phyloP scores from a whole-genome alignment of 176 grass and related monocot genomes.

The Oropetium thomaeum region DNA sequence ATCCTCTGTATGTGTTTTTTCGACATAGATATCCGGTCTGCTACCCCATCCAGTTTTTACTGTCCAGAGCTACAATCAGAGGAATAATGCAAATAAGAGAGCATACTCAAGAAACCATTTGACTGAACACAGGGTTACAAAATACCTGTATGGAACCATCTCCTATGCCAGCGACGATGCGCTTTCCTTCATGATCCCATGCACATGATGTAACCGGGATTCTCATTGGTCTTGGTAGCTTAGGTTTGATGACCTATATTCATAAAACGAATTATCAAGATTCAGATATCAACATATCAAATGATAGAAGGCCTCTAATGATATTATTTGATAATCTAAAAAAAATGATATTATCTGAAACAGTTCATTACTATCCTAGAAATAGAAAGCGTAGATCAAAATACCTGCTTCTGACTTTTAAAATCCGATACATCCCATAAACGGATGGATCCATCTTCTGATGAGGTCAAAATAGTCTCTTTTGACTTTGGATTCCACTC shows the following conservation, averaged over 20 bases:
- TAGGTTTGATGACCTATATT: conserved; percentile 98
- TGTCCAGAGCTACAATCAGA: conserved; percentile 72
- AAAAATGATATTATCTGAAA: neutral
- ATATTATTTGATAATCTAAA: too few relatives aligned
- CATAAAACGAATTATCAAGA: neutral
- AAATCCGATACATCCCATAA: conserved; percentile 94
- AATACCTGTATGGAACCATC: conserved; percentile 92
- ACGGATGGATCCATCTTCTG: conserved; percentile 96
- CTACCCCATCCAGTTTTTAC: conserved; percentile 98
- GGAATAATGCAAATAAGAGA: conserved; percentile 1
- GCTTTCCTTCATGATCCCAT: conserved; percentile 93
- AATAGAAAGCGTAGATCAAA: conserved; percentile 1
- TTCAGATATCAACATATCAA: conserved; percentile 7
- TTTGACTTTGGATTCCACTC: conserved; percentile 99
- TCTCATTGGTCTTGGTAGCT: conserved; percentile 70
- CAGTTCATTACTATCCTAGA: neutral
- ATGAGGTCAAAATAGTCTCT: conserved; percentile 90
- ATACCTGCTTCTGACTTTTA: conserved; percentile 94
- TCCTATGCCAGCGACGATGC: conserved; percentile 82
- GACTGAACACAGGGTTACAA: neutral
- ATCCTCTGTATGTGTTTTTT: conserved; percentile 81
- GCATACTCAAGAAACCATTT: conserved; percentile 7
- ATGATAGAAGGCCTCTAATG: neutral
- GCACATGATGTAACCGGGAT: conserved; percentile 90
- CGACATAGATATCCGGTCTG: conserved; percentile 91